Conservation (phyloP, 768 basidiomycete species). For the Cantharellus cinnabarinus region DNA sequence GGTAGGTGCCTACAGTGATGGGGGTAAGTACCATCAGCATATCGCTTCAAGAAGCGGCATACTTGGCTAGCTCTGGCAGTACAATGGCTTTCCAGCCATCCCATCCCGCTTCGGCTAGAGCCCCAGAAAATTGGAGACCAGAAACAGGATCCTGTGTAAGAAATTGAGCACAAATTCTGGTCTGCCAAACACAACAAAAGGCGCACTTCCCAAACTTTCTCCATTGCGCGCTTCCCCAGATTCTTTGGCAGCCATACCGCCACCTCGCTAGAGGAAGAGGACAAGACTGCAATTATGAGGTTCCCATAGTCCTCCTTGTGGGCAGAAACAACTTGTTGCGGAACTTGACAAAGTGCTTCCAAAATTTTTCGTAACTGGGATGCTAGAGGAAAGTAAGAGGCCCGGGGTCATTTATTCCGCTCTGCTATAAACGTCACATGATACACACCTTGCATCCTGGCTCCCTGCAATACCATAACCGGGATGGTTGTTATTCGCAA, state of each 20-base stretch:
- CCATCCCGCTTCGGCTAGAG: conserved; percentile 47
- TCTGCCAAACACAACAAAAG: background rate
- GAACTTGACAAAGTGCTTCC: background rate
- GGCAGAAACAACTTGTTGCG: conserved; percentile 15
- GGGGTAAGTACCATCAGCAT: background rate
- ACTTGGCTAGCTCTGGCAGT: conserved; percentile 30
- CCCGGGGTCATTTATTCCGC: conserved; percentile 13
- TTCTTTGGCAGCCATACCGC: conserved; percentile 22
- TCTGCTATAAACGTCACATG: conserved; percentile 1
- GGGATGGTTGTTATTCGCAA: conserved; percentile 33
- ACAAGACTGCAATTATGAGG: background rate
- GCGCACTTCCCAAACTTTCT: conserved; percentile 23
- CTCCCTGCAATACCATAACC: conserved; percentile 49
- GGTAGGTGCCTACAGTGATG: background rate
- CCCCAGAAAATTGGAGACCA: conserved; percentile 34
- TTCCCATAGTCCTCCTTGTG: conserved; percentile 6
- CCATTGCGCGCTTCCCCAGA: conserved; percentile 34
- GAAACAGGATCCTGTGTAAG: conserved; percentile 17
- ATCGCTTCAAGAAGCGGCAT: background rate
- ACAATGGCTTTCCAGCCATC: conserved; percentile 58
- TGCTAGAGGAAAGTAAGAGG: too few relatives aligned
- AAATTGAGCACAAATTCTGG: background rate
- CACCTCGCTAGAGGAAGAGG: conserved; percentile 19
- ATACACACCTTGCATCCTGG: conserved; percentile 38
- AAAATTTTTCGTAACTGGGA: background rate